Evolutionary conservation across 2,329 filamentous ascomycete species (phyloP).

Genomic region (Hysterium pulicare): DNA sequence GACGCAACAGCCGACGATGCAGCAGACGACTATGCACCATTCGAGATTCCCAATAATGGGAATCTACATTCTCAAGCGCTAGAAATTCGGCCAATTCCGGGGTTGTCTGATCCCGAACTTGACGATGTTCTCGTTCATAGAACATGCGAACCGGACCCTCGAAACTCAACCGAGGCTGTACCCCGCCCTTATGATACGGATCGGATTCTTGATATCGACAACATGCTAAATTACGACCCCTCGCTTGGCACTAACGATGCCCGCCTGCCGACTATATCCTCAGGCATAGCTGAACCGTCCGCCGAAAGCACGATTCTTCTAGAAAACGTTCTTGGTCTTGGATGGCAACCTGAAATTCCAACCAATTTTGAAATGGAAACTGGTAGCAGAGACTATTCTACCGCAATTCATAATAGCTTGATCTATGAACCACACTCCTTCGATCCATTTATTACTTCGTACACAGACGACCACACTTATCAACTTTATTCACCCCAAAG

Average conservation of each 20-base stretch:
- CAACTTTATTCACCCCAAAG: too few species aligned
- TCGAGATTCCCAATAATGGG: background rate
- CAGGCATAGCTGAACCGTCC: background rate
- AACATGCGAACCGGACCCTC: too few species aligned
- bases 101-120: too few species aligned
- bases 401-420: background rate
- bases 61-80: background rate
- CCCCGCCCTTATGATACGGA: background rate
- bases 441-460: too few species aligned
- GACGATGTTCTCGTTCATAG: too few species aligned
- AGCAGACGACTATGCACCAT: background rate
- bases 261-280: background rate
- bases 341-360: background rate
- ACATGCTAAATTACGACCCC: background rate
- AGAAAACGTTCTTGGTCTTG: background rate
- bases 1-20: background rate
- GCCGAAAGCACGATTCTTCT: background rate
- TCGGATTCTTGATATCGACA: background rate
- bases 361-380: background rate
- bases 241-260: background rate
- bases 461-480: too few species aligned
- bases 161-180: background rate
- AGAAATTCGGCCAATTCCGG: background rate
- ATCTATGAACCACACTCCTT: slow-evolving; percentile 2
- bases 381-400: background rate